Evolutionary conservation across 2,329 filamentous ascomycete species (phyloP), one percentile per base, ranked within the genome.

Genomic region (Beauveria caledonica): DNA sequence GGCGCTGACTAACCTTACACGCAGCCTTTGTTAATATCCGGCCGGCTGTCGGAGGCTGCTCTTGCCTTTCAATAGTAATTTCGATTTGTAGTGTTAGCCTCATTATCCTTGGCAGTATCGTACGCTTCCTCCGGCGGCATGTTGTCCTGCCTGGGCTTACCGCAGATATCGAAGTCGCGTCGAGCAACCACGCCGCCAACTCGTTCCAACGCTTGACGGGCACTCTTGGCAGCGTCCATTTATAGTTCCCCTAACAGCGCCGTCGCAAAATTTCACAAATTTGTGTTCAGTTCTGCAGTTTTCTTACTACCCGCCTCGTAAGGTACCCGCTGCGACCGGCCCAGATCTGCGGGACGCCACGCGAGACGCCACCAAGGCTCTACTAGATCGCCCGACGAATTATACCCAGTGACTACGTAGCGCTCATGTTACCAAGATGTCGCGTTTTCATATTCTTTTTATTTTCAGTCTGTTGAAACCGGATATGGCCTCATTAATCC

Each of bases 321-420:
- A 7, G 7, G 62, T 68, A 4, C 61, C 68, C 25, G 62, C 64
- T 10, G 27, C 39, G 6, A 65, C 58, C 11, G 61, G 65, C 4
- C n/a, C 48, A 21, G 50, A 58, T 3, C 57, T 64, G 39, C 53
- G 56, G 21, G 62, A 66, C 60, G 57, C 63, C 11, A 57, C 52
- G 10, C 54, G 57, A n/a, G 60, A 46, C 21, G 65, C 64, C 5
- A 52, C 42, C 3, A 60, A 62, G 9, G 66, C 67, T 10, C 60
- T 68, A 4, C 60, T 68, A 4, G 66, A 68, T 9, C 66, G 66
- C 49, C 68, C 60, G 65, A 66, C 7, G n/a, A 58, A 25, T 21
- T 19, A 23, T 11, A 25, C 10, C 13, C 33, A 36, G 11, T 36
- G 5, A 15, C 11, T 15, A 5, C 15, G 27, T 8, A 36, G 33